Percentiles rank a stretch among this genome's conserved stretches.
Conservation (phyloP, 441 rosid species). For the Eugenia klotzschiana region DNA sequence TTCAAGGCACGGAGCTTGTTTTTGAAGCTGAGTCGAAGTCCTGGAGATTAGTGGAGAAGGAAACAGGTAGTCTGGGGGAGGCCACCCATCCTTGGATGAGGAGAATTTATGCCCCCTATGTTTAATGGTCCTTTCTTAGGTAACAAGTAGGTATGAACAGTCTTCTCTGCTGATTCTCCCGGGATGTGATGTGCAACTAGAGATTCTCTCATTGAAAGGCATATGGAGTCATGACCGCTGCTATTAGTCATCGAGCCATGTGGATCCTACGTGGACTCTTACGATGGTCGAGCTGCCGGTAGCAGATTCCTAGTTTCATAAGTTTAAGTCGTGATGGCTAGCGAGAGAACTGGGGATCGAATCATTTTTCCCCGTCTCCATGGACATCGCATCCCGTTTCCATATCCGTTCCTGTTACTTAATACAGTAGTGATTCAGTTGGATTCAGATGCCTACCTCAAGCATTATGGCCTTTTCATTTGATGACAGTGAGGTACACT, state of each 20-base stretch:
- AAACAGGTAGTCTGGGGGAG: background rate
- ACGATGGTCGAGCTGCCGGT: background rate
- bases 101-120: background rate
- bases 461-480: background rate
- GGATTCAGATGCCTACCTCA: background rate
- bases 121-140: background rate
- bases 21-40: background rate
- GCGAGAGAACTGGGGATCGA: background rate
- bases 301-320: background rate
- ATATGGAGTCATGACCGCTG: background rate
- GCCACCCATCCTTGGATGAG: background rate
- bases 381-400: background rate
- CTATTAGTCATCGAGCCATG: background rate
- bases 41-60: background rate
- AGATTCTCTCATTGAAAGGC: background rate
- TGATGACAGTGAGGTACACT: background rate
- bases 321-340: background rate
- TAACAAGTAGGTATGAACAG: background rate
- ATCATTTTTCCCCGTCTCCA: background rate
- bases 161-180: background rate
- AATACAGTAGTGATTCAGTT: background rate
- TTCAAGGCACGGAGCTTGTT: background rate
- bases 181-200: background rate
- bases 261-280: background rate
- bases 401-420: background rate